Base-by-base conservation (phyloP, 2,329 filamentous ascomycete species). In the Hymenoscyphus fructigenus region DNA sequence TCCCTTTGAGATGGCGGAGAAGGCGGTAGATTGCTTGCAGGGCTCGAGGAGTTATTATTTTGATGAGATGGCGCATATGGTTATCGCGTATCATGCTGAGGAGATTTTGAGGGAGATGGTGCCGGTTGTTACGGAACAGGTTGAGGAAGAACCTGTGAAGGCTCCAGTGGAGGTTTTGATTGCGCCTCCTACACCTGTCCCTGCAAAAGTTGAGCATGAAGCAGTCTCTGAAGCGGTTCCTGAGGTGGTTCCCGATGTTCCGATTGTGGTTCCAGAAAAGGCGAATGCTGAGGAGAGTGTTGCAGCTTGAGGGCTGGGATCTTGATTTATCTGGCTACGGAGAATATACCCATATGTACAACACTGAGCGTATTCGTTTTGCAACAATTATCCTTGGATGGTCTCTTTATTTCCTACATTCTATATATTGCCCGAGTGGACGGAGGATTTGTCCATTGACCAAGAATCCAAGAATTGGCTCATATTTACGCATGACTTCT, bases 1-100 rank as follows among this genome's bases (percentile, higher is more conserved):
- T 55, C 67, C 67, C 2, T 61, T 65, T 44, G 17, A 17, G 10
- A 66, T 68, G 62, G 64, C 64, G 9, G 66, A 66, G 57, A 66
- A 65, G 50, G 67, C 64, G 10, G 60, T 36, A 23, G 38, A 34
- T 9, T 15, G 65, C 2, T 36, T 68, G n/a, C 32, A 23, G 4
- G 58, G 57, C 5, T 53, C 41, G 5, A 34, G 66, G 17, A 63
- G 50, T 2, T 61, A n/a, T 20, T 61, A 59, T 34, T 29, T 62
- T 4, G 53, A 60, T 20, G 62, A 62, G 14, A 60, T 61, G 29
- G 65, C 32, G 12, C 62, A 60, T 60, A 57, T 28, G 57, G 26
- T 67, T 26, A 60, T 65, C 41, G 63, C 59, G n/a, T 60, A 56
- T 57, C 60, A 63, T 29, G 34, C 26, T 5, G 60, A 67, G 41